phyloP scores from a whole-genome alignment of 148 eudicot genomes.

The Linanthus parryae region DNA sequence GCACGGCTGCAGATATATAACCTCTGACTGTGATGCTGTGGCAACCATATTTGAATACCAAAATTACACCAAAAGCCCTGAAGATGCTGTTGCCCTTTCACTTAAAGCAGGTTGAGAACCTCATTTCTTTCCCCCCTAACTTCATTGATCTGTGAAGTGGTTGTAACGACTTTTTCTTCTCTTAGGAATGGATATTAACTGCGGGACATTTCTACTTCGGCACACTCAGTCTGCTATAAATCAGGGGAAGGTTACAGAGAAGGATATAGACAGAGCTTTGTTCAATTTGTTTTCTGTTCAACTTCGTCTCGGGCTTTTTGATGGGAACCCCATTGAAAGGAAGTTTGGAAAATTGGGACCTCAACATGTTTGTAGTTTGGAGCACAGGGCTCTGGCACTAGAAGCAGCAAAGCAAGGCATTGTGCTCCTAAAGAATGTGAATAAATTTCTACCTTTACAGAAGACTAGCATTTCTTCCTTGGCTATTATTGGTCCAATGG shows the following conservation, averaged over 20 bases:
- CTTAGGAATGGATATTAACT: constrained; percentile 84
- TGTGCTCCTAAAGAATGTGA: constrained; percentile 82
- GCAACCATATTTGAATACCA: constrained; percentile 89
- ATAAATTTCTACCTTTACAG: constrained; percentile 59
- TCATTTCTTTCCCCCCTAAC: neutral
- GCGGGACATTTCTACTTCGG: constrained; percentile 79
- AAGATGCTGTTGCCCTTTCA: constrained; percentile 87
- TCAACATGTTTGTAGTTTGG: constrained; percentile 58
- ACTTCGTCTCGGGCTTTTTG: constrained; percentile 72
- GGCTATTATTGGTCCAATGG: constrained; percentile 81
- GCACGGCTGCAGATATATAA: constrained; percentile 57
- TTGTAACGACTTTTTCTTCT: constrained; percentile 5
- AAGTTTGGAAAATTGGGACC: constrained; percentile 55
- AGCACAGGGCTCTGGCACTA: constrained; percentile 70
- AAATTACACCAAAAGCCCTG: constrained; percentile 45
- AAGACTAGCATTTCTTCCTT: constrained; percentile 50
- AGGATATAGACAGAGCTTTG: constrained; percentile 77
- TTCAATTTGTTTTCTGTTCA: constrained; percentile 67
- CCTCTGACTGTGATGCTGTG: constrained; percentile 98
- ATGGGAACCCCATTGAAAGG: constrained; percentile 57
- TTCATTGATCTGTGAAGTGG: neutral
- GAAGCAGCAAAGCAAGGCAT: constrained; percentile 89
- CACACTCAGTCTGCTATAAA: constrained; percentile 58
- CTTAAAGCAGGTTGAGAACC: constrained; percentile 73
- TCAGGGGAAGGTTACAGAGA: constrained; percentile 60